Base-by-base conservation (phyloP, 768 basidiomycete species). In the Pseudohyphozyma bogoriensis region DNA sequence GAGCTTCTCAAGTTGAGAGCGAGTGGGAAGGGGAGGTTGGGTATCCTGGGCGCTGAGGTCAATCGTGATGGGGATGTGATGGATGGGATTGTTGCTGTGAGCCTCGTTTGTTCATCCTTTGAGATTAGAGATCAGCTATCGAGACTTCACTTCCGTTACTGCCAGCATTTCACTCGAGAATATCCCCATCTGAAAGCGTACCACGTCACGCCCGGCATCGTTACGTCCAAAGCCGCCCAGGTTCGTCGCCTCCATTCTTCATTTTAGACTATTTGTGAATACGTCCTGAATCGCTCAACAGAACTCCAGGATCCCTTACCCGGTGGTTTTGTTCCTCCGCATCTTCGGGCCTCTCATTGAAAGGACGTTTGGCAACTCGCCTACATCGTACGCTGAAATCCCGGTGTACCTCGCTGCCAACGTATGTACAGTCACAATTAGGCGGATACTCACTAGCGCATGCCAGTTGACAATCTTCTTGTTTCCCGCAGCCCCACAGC, bases 121-220 rank as follows among this genome's bases (percentile, higher is more conserved):
- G n/a, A n/a, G n/a, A n/a, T n/a, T n/a, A n/a, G n/a, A n/a, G n/a
- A n/a, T n/a, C n/a, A n/a, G n/a, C n/a, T n/a, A n/a, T n/a, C n/a
- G n/a, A n/a, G n/a, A n/a, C n/a, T n/a, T n/a, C n/a, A n/a, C n/a
- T n/a, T n/a, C n/a, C n/a, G n/a, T n/a, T n/a, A n/a, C n/a, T n/a
- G n/a, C n/a, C 58, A 68, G 63, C 62, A 68, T 42, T 58, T 68
- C 57, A 46, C 55, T 16, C 45, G 42, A 13, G 55, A 49, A 29
- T 68, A 58, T 29, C 66, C 66, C 22, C 7, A 40, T 18, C 57
- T 70, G 9, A 52, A 40, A 16, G 63, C 65, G 26, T 60, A 45
- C 46, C 69, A 70, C 56, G 56, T 68, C 37, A 68, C 68, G 53
- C 69, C 69, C 12, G 69, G 69, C 20, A 52, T 39, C 45, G 68